A percentile compares a stretch with the other conserved stretches of the same genome.
phyloP scores from a whole-genome alignment of 306 rosid species.

The Gastrolobium villosum region DNA sequence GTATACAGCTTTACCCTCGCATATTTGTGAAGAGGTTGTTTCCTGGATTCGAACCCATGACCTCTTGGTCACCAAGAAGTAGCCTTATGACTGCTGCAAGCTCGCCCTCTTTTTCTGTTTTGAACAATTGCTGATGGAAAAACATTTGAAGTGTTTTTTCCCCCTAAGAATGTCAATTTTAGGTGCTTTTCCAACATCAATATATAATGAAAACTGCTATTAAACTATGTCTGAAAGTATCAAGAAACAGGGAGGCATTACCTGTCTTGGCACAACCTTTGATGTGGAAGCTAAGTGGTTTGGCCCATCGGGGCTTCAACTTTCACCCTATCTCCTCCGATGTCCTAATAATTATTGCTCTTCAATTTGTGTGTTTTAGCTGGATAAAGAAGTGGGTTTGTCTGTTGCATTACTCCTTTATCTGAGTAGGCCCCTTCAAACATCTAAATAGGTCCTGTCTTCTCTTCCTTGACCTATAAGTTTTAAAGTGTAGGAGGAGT shows the following conservation, averaged over 20 bases:
- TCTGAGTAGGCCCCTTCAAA: neutral
- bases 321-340: neutral
- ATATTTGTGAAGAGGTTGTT: too few relatives aligned
- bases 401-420: neutral
- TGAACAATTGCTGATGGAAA: constrained; percentile 25
- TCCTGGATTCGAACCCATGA: too few relatives aligned
- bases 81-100: too few relatives aligned
- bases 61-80: too few relatives aligned
- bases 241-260: neutral
- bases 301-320: constrained; percentile 3
- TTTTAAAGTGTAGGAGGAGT: constrained; percentile 7
- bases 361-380: constrained; percentile 8
- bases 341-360: constrained; percentile 3
- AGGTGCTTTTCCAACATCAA: constrained; percentile 10
- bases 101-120: constrained; percentile 1
- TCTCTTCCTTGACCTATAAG: constrained; percentile 5
- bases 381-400: constrained; percentile 15
- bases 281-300: constrained; percentile 17
- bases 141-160: neutral
- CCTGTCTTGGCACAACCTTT: neutral
- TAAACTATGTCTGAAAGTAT: neutral
- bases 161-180: neutral
- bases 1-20: too few relatives aligned
- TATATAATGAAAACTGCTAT: neutral
- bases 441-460: neutral